phyloP scores from a whole-genome alignment of 768 basidiomycete genomes.

The Leucosporidium yakuticum region DNA sequence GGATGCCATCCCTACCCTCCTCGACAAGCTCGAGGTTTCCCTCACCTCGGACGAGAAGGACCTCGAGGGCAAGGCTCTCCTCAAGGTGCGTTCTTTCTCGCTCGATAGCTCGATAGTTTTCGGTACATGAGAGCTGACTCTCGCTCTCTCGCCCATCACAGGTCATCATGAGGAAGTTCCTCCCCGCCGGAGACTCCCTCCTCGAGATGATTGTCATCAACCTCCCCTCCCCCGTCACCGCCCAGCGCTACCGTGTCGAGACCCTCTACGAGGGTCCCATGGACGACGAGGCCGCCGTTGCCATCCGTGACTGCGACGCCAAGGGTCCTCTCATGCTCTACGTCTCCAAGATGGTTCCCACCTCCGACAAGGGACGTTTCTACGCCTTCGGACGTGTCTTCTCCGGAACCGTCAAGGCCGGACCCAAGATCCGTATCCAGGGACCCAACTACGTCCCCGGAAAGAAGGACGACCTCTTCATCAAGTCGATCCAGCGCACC shows the following conservation, averaged over 20 bases:
- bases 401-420: slow-evolving; percentile 92
- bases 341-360: slow-evolving; percentile 99
- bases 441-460: slow-evolving; percentile 98
- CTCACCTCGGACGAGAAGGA: slow-evolving; percentile 83
- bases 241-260: slow-evolving; percentile 97
- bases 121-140: too few relatives aligned
- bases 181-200: slow-evolving; percentile 96
- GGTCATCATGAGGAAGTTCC: slow-evolving; percentile 84
- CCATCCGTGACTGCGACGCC: slow-evolving; percentile 96
- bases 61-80: slow-evolving; percentile 86
- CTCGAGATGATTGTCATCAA: slow-evolving; percentile 99
- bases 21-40: slow-evolving; percentile 93
- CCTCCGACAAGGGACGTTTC: slow-evolving; percentile 99
- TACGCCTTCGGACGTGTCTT: slow-evolving; percentile 99
- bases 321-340: slow-evolving; percentile 94
- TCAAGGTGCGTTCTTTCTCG: slow-evolving; percentile 60
- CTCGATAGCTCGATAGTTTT: too few relatives aligned
- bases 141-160: too few relatives aligned
- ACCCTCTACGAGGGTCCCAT: slow-evolving; percentile 99
- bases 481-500: slow-evolving; percentile 97
- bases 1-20: slow-evolving; percentile 70
- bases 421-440: slow-evolving; percentile 98
- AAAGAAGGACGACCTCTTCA: slow-evolving; percentile 95
- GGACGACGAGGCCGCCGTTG: slow-evolving; percentile 99
- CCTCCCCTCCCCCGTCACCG: slow-evolving; percentile 93